Evolutionary conservation across 1,139 yeast genomes (phyloP).

Genomic region (Waltiozyma sp.): DNA sequence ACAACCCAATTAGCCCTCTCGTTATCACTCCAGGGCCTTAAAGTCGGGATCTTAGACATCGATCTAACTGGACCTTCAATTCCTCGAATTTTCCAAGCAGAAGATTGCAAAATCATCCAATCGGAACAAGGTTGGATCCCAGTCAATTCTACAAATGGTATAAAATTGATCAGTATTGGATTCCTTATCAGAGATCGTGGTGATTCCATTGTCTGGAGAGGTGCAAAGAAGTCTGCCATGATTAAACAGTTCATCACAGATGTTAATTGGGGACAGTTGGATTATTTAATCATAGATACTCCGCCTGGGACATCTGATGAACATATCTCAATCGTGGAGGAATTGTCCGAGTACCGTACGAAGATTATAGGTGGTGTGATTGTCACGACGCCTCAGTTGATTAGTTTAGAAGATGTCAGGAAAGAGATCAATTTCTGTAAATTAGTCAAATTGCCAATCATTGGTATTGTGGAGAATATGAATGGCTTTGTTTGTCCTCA

Average conservation of each 20-base stretch:
- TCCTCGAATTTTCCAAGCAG: constrained; percentile 94
- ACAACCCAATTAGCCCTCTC: constrained; percentile 87
- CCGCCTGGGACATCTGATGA: constrained; percentile 99
- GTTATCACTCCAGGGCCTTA: constrained; percentile 42
- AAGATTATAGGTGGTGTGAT: constrained; percentile 82
- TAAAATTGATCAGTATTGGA: constrained; percentile 81
- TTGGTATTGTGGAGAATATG: constrained; percentile 95
- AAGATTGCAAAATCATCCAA: constrained; percentile 69
- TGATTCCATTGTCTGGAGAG: constrained; percentile 94
- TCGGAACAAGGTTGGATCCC: constrained; percentile 89
- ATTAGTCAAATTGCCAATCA: constrained; percentile 67
- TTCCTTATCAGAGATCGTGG: constrained; percentile 76
- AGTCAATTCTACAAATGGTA: constrained; percentile 30
- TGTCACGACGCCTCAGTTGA: constrained; percentile 94
- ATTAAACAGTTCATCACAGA: constrained; percentile 85
- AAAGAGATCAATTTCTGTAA: constrained; percentile 89
- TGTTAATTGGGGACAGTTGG: constrained; percentile 73
- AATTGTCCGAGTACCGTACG: constrained; percentile 37
- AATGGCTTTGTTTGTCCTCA: constrained; percentile 93
- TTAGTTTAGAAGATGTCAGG: constrained; percentile 85
- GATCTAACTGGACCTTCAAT: constrained; percentile 96
- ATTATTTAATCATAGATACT: constrained; percentile 79
- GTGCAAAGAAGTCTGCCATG: constrained; percentile 98
- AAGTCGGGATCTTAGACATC: constrained; percentile 88
- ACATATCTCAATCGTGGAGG: constrained; percentile 94